A percentile compares a stretch with the other conserved stretches of the same genome.
These are phyloP conservation scores for Tulasnella sp. DNA, from an alignment of 768 basidiomycete genomes.

Conservation along the genomic window DNA sequence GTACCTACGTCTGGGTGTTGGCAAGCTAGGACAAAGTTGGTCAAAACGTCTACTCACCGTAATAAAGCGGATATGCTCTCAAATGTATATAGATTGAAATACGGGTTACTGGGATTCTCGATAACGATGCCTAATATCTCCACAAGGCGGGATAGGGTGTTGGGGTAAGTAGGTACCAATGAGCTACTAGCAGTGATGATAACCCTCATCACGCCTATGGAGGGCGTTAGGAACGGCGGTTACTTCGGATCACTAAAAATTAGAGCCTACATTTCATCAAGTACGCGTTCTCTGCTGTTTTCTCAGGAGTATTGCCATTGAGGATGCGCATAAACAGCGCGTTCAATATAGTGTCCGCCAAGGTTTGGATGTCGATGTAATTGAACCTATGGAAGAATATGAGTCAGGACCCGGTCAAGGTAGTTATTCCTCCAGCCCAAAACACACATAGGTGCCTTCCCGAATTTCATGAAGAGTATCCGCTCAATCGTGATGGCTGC, in stretches of 20 bases:
- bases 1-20: slow-evolving; percentile 56
- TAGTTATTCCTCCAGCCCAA: background rate
- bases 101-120: slow-evolving; percentile 96
- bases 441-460: slow-evolving; percentile 70
- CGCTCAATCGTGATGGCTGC: slow-evolving; percentile 98
- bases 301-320: slow-evolving; percentile 76
- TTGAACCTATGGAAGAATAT: slow-evolving; percentile 65
- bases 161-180: slow-evolving; percentile 68
- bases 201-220: slow-evolving; percentile 85
- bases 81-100: slow-evolving; percentile 97
- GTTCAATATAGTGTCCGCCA: slow-evolving; percentile 71
- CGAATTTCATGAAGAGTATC: slow-evolving; percentile 86
- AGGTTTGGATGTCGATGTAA: slow-evolving; percentile 82
- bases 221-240: background rate
- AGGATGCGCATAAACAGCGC: slow-evolving; percentile 82
- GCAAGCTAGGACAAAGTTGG: background rate
- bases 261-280: slow-evolving; percentile 86
- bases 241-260: background rate
- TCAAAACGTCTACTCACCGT: slow-evolving; percentile 52
- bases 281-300: slow-evolving; percentile 96
- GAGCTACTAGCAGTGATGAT: slow-evolving; percentile 85
- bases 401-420: background rate
- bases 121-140: slow-evolving; percentile 83
- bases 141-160: slow-evolving; percentile 72
- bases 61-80: slow-evolving; percentile 94